A percentile compares a stretch with the other conserved stretches of the same genome.
Conservation (phyloP, 805 yeast species). For the Candida nitratophila region DNA sequence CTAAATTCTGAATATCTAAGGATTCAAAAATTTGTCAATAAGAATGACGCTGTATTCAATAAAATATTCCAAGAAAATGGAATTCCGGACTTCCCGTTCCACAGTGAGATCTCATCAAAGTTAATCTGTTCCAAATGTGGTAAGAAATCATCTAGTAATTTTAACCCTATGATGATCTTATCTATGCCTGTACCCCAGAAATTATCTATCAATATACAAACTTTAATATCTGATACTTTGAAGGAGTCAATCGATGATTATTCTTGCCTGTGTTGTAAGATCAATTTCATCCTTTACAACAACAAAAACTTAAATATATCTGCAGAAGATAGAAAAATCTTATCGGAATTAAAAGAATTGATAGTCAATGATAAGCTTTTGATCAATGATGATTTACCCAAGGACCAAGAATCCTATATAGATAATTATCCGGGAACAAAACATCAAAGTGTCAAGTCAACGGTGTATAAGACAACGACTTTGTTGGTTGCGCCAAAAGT, state of each 20-base stretch:
- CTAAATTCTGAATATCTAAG: slow-evolving; percentile 56
- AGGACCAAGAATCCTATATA: slow-evolving; percentile 40
- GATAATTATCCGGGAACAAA: slow-evolving; percentile 30
- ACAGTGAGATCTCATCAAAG: slow-evolving; percentile 58
- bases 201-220: slow-evolving; percentile 30
- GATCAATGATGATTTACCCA: slow-evolving; percentile 63
- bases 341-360: slow-evolving; percentile 30
- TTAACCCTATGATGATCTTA: slow-evolving; percentile 59
- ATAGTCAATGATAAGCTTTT: slow-evolving; percentile 30
- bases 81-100: slow-evolving; percentile 67
- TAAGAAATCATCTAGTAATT: slow-evolving; percentile 48
- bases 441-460: slow-evolving; percentile 38
- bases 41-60: slow-evolving; percentile 9
- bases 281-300: slow-evolving; percentile 33
- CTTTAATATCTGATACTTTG: slow-evolving; percentile 49
- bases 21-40: slow-evolving; percentile 27
- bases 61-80: slow-evolving; percentile 4
- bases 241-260: slow-evolving; percentile 71
- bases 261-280: slow-evolving; percentile 69
- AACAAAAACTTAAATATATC: slow-evolving; percentile 19
- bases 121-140: slow-evolving; percentile 67
- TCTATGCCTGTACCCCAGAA: slow-evolving; percentile 71
- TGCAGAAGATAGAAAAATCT: slow-evolving; percentile 23
- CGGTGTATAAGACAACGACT: slow-evolving; percentile 58
- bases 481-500: slow-evolving; percentile 63